Evolutionary conservation across 805 yeast genomes (phyloP), one percentile per base, ranked within the genome.

Genomic region (Kockiozyma suomiensis): DNA sequence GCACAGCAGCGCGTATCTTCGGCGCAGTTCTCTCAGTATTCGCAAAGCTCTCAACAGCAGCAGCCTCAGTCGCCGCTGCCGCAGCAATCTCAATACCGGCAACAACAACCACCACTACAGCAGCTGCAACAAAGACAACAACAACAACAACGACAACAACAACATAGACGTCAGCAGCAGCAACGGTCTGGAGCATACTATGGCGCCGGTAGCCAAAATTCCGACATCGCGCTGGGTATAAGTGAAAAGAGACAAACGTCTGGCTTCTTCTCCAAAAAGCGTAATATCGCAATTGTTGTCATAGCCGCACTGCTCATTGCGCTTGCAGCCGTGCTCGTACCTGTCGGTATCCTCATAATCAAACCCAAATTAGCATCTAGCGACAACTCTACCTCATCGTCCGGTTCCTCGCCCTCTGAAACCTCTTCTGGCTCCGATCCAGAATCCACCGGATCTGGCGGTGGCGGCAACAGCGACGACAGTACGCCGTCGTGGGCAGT

Each of bases 331-430:
- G 69, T 70, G 21, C 57, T 70, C 32, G 59, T 71, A 3, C 74
- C 74, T 2, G 65, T 71, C 15, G 74, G 74, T 5, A 42, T 71
- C 26, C 50, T 70, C 10, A 70, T 70, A 4, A 64, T 71, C 23
- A 62, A 55, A 23, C 58, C 64, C 19, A 46, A 61, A 26, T 5
- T 28, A 5, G 10, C 23, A 4, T 48, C 51, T 5, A 23, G 35
- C 19, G 28, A 15, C 21, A 23, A 21, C 23, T 15, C 12, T 46
- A 23, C 21, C 32, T 43, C 56, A 35, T 1, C 45, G n/a, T n/a
- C n/a, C 19, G 19, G 26, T 4, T 52, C 54, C 10, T 28, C 56
- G 35, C 33, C 50, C 13, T 45, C 56, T 3, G 8, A 40, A 4
- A 43, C 40, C 4, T 13, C 53, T 26, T 12, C 43, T 35, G 54